Evolutionary conservation across 805 yeast genomes (phyloP).

Genomic region (Kodamaea leandrae): DNA sequence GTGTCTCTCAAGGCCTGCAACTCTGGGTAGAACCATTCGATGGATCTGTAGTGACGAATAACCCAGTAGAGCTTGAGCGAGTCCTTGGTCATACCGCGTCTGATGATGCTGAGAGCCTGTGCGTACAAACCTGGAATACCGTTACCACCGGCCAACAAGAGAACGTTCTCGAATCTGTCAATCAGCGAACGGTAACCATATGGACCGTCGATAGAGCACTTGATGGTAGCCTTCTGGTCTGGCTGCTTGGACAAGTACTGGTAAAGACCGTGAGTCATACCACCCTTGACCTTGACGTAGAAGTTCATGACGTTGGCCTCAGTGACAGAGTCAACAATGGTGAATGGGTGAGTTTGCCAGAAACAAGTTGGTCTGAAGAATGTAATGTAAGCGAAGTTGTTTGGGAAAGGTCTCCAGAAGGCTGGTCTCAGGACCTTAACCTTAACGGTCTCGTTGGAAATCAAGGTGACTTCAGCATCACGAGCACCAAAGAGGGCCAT

Average conservation of each 20-base stretch:
- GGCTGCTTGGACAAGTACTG: conserved; percentile 33
- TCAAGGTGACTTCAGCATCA: conserved; percentile 35
- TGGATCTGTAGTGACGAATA: conserved; percentile 37
- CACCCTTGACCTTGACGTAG: conserved; percentile 36
- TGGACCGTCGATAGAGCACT: conserved; percentile 39
- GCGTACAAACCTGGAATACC: conserved; percentile 41
- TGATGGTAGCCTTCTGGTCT: conserved; percentile 27
- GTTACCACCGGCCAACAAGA: conserved; percentile 38
- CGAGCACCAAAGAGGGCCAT: conserved; percentile 36
- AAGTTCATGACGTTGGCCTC: conserved; percentile 25
- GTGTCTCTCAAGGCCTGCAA: conserved; percentile 31
- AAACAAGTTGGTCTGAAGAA: conserved; percentile 51
- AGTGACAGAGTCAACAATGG: conserved; percentile 45
- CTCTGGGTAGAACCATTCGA: conserved; percentile 41
- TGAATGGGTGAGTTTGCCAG: conserved; percentile 78
- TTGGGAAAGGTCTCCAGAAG: conserved; percentile 51
- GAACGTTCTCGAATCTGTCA: conserved; percentile 26
- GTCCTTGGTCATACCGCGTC: conserved; percentile 4
- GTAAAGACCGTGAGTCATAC: conserved; percentile 37
- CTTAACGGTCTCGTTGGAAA: conserved; percentile 47
- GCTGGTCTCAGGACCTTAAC: conserved; percentile 48
- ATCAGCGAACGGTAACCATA: conserved; percentile 35
- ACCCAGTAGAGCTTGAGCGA: conserved; percentile 37
- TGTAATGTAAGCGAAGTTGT: conserved; percentile 56
- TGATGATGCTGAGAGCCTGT: conserved; percentile 28